Evolutionary conservation across 129 eudicot genomes (phyloP).

Genomic region (Tagetes erecta): DNA sequence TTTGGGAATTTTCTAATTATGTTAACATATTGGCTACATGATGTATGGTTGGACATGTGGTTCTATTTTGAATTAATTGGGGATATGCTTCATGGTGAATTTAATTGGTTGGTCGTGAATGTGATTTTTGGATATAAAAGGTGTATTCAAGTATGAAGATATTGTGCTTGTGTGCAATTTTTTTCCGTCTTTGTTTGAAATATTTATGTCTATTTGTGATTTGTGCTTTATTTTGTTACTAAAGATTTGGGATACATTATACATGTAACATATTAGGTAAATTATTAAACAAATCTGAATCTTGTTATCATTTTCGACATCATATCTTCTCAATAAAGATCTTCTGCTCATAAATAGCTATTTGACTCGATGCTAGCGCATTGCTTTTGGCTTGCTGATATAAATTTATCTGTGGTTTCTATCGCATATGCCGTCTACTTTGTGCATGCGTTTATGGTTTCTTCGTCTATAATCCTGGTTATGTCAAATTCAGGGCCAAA

Average conservation of each 20-base stretch:
- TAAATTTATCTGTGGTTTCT: not conserved
- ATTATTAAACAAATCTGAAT: not conserved
- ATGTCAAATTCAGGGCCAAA: conserved; percentile 60
- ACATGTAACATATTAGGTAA: not conserved
- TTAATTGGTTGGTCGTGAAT: not conserved
- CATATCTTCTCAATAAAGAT: not conserved
- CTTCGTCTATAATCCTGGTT: not conserved
- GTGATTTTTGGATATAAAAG: too few relatives aligned
- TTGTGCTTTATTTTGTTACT: not conserved
- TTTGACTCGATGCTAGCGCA: not conserved
- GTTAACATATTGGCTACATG: not conserved
- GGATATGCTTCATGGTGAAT: too few relatives aligned
- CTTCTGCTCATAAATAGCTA: not conserved
- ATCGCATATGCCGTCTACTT: not conserved
- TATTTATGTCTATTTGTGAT: not conserved
- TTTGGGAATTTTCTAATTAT: not conserved
- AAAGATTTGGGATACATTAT: not conserved
- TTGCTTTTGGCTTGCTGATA: not conserved
- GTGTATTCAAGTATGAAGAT: too few relatives aligned
- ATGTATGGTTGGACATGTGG: not conserved
- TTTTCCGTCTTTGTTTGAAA: not conserved
- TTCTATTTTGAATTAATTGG: not conserved
- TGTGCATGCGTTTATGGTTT: not conserved
- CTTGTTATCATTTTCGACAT: not conserved
- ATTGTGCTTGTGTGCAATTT: not conserved